Conservation (phyloP, 2,329 filamentous ascomycete genomes). For the Trichoderma gracile region DNA sequence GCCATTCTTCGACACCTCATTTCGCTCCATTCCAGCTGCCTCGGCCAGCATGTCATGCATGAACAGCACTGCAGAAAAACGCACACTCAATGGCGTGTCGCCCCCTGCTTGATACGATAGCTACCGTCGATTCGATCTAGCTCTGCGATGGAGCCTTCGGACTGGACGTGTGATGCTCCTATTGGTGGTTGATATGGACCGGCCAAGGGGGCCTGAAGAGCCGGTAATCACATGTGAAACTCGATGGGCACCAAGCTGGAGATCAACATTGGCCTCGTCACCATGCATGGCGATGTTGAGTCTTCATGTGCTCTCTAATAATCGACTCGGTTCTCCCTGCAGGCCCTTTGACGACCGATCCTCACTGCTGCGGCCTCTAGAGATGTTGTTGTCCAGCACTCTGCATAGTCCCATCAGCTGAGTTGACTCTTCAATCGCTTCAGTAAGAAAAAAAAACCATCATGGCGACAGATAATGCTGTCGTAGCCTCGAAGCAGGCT, state of each 20-base stretch:
- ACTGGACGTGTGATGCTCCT: conserved; percentile 21
- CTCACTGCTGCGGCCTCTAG: not conserved
- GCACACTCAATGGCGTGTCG: conserved; percentile 16
- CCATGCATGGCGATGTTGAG: not conserved
- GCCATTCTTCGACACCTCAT: conserved; percentile 6
- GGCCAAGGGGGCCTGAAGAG: not conserved
- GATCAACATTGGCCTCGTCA: conserved; percentile 10
- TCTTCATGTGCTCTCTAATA: conserved; percentile 7
- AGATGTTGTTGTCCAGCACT: not conserved
- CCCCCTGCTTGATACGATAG: conserved; percentile 13
- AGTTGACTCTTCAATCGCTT: not conserved
- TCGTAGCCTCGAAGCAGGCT: conserved; percentile 5
- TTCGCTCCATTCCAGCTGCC: conserved; percentile 12
- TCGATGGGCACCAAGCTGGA: conserved; percentile 13
- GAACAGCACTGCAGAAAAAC: conserved; percentile 15
- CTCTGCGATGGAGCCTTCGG: conserved; percentile 4
- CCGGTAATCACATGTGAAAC: conserved; percentile 23
- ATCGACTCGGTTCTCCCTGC: not conserved
- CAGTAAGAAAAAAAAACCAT: not conserved
- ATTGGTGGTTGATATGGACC: conserved; percentile 20
- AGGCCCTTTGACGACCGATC: not conserved
- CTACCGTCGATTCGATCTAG: conserved; percentile 15
- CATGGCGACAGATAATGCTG: not conserved
- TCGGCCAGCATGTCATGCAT: conserved; percentile 23
- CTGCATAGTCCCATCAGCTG: not conserved